Evolutionary conservation across 140 eudicot genomes (phyloP).

Genomic region (Bidens hawaiensis): DNA sequence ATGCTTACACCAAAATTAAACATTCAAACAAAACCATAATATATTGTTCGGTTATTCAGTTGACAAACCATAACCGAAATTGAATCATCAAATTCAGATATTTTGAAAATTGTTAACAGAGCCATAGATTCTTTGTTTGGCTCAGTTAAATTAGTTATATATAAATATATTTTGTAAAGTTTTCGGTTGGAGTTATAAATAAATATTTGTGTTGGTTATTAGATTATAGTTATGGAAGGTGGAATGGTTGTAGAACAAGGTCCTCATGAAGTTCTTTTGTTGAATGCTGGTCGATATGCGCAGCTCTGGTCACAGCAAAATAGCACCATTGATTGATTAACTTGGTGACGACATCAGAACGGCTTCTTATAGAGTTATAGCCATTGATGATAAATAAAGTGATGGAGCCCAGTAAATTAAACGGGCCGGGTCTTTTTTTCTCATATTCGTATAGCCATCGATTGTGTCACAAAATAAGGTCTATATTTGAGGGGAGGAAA

Average conservation of each 20-base stretch:
- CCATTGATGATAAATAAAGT: conserved; percentile 12
- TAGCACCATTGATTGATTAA: conserved; percentile 47
- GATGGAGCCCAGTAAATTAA: background rate
- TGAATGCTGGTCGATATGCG: conserved; percentile 79
- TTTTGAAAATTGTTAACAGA: background rate
- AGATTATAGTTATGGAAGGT: conserved; percentile 82
- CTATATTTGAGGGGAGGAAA: background rate
- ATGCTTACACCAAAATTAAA: background rate
- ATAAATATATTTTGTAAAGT: too few relatives aligned
- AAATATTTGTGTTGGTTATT: conserved; percentile 2
- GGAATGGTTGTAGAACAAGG: conserved; percentile 98
- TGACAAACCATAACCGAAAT: background rate
- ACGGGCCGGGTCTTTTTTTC: background rate
- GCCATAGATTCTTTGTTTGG: background rate
- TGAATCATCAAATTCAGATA: background rate
- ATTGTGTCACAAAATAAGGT: conserved; percentile 1
- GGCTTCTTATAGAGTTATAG: background rate
- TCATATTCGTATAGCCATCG: background rate
- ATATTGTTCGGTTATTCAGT: too few relatives aligned
- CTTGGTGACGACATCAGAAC: conserved; percentile 34
- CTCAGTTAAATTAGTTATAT: background rate
- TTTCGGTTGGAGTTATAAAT: background rate
- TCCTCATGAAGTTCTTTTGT: conserved; percentile 68
- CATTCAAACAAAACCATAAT: too few relatives aligned
- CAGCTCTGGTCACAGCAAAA: conserved; percentile 96